These are phyloP conservation scores for Talaromyces sp. DNA, from an alignment of 2,329 filamentous ascomycete species.

Conservation along the genomic window DNA sequence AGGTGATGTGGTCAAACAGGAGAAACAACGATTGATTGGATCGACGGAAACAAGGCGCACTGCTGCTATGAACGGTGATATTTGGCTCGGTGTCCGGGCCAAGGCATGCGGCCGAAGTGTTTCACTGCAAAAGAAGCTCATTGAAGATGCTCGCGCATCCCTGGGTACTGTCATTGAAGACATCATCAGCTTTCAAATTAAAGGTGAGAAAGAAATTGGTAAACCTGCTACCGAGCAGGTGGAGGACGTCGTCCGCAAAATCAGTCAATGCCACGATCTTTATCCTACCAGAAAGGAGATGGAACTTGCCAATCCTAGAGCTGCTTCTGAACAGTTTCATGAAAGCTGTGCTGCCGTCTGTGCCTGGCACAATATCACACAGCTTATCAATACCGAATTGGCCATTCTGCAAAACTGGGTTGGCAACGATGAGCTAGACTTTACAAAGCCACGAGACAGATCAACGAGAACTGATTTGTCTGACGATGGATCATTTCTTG, in stretches of 20 bases:
- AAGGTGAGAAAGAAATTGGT: constrained; percentile 86
- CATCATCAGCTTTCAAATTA: constrained; percentile 89
- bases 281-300: constrained; percentile 79
- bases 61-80: constrained; percentile 63
- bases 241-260: constrained; percentile 80
- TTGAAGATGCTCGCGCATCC: constrained; percentile 76
- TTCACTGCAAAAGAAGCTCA: constrained; percentile 77
- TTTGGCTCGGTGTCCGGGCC: constrained; percentile 86
- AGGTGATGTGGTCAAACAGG: constrained; percentile 94
- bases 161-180: constrained; percentile 76
- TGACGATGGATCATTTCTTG: constrained; percentile 90
- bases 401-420: constrained; percentile 93
- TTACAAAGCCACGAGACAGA: constrained; percentile 68
- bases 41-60: constrained; percentile 70
- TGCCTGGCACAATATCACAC: constrained; percentile 95
- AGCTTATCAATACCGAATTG: constrained; percentile 92
- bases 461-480: constrained; percentile 71
- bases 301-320: constrained; percentile 69
- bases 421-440: constrained; percentile 91
- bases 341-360: constrained; percentile 86
- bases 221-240: constrained; percentile 87
- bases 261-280: constrained; percentile 80
- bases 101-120: constrained; percentile 79
- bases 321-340: constrained; percentile 71
- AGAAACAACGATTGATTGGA: constrained; percentile 92